A percentile compares a stretch with the other conserved stretches of the same genome.
phyloP scores from a whole-genome alignment of 352 stramenopile genomes.

The Globisporangium nagaii region DNA sequence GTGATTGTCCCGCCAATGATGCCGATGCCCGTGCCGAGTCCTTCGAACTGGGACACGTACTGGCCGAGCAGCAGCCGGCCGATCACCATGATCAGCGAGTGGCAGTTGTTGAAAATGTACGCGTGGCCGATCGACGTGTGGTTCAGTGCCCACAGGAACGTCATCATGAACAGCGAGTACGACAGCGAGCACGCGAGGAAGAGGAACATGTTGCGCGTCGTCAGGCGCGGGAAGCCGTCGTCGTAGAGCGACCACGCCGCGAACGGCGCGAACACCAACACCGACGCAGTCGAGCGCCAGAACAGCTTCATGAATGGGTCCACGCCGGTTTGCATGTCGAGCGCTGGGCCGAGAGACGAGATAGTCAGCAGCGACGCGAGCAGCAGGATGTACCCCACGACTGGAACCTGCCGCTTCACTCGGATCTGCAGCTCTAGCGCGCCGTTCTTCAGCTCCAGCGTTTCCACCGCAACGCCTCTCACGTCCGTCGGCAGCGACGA shows the following conservation, averaged over 20 bases:
- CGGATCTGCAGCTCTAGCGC: conserved; percentile 65
- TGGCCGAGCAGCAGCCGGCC: conserved; percentile 49
- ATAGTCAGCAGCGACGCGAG: conserved; percentile 67
- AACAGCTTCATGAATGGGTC: conserved; percentile 83
- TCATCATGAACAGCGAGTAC: conserved; percentile 78
- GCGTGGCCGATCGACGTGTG: conserved; percentile 79
- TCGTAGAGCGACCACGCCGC: conserved; percentile 43
- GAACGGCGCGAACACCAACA: conserved; percentile 67
- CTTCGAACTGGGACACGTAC: conserved; percentile 71
- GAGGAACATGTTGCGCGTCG: conserved; percentile 53
- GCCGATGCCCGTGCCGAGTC: conserved; percentile 67
- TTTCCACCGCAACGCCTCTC: conserved; percentile 68
- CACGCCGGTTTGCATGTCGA: conserved; percentile 65
- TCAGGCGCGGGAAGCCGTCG: conserved; percentile 51
- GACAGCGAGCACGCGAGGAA: conserved; percentile 62
- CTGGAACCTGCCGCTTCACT: conserved; percentile 67
- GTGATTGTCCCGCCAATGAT: conserved; percentile 72
- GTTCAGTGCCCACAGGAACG: conserved; percentile 70
- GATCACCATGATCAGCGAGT: conserved; percentile 78
- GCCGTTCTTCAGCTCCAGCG: conserved; percentile 56
- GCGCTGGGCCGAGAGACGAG: conserved; percentile 65
- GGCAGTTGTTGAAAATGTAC: conserved; percentile 88
- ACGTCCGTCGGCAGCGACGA: conserved; percentile 67
- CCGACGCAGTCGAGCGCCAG: conserved; percentile 70
- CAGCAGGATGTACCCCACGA: conserved; percentile 74